Base-by-base conservation (phyloP, 2,329 filamentous ascomycete species). In the Aspergillus texensis region DNA sequence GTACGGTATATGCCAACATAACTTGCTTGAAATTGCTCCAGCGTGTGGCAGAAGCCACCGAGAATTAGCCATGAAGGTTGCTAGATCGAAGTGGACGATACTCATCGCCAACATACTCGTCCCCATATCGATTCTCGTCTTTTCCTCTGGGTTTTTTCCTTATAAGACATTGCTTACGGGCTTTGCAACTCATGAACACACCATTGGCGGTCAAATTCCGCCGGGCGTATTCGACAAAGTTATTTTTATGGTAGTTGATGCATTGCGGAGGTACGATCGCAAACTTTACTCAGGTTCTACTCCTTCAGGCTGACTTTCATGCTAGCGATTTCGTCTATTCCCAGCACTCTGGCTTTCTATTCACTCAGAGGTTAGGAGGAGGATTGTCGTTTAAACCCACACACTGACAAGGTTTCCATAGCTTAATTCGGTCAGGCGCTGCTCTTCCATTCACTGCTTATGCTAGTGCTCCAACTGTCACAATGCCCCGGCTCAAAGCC, bases 231-330 rank as follows among this genome's bases (percentile, higher is more conserved):
- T 99, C 77, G 89, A 98, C 78, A 93, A 90, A 72, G 83, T 98
- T 59, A 84, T 99, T 60, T 97, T 99, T 77, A 98, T 99, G 94
- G 93, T 99, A 8, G 91, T 99, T 32, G 95, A 99, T 85, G 94
- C 95, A 28, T 79, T 99, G 76, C 86, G 94, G 78, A 96, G 92
- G 91, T 93, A 84, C 64, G 75, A 66, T 60, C 24, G 24, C 55
- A 41, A 16, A 39, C 34, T 36, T 45, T 30, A 46, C 21, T 14
- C 4, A 21, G 12, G 9, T 19, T 14, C 10, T 21, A 32, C 41
- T 43, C 21, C 24, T 57, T 62, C 68, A 76, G 63, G 65, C 71
- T 65, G n/a, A 66, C 24, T 4, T 41, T 14, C 24, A 67, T 68
- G 57, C 60, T 67, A 96, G 94, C 81, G 94, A 98, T 74, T 98